Percentiles rank a stretch among this genome's conserved stretches.
These are phyloP conservation scores for Triglochin maritima DNA, from an alignment of 106 monocot species.

Conservation along the genomic window DNA sequence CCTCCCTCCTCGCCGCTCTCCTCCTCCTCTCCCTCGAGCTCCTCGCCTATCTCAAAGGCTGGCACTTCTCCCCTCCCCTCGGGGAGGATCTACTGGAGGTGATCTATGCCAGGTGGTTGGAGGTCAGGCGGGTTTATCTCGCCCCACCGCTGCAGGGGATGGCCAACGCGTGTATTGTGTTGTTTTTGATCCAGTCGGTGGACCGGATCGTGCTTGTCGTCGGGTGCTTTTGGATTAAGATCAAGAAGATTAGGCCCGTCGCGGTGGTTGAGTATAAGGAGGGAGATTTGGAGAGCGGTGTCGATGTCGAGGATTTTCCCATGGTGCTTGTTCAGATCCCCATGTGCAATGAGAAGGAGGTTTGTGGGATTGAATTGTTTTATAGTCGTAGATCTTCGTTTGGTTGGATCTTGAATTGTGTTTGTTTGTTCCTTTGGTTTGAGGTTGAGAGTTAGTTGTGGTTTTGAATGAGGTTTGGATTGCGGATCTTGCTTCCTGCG, in stretches of 20 bases:
- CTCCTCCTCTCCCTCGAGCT: slow-evolving; percentile 40
- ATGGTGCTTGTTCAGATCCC: slow-evolving; percentile 69
- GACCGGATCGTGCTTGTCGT: slow-evolving; percentile 43
- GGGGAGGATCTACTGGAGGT: slow-evolving; percentile 16
- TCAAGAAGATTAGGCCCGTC: slow-evolving; percentile 17
- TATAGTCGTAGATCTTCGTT: neutral
- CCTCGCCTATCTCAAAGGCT: slow-evolving; percentile 38
- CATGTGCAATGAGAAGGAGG: slow-evolving; percentile 70
- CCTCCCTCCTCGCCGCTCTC: slow-evolving; percentile 34
- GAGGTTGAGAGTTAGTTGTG: neutral
- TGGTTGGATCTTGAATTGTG: neutral
- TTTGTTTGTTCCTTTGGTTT: neutral
- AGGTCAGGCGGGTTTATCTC: slow-evolving; percentile 33
- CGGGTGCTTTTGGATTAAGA: slow-evolving; percentile 45
- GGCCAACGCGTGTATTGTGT: slow-evolving; percentile 39
- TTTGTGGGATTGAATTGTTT: slow-evolving; percentile 3
- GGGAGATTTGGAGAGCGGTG: slow-evolving; percentile 28
- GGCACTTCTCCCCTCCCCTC: slow-evolving; percentile 35
- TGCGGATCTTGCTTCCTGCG: neutral
- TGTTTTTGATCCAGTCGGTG: slow-evolving; percentile 48
- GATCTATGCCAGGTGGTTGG: slow-evolving; percentile 40
- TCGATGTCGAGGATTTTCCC: slow-evolving; percentile 23
- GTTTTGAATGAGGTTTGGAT: neutral
- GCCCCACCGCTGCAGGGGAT: slow-evolving; percentile 46
- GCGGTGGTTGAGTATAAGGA: slow-evolving; percentile 12